Evolutionary conservation across 1,284 basidiomycete species (phyloP), one percentile per base, ranked within the genome.

Genomic region (Ganoderma meredithae): DNA sequence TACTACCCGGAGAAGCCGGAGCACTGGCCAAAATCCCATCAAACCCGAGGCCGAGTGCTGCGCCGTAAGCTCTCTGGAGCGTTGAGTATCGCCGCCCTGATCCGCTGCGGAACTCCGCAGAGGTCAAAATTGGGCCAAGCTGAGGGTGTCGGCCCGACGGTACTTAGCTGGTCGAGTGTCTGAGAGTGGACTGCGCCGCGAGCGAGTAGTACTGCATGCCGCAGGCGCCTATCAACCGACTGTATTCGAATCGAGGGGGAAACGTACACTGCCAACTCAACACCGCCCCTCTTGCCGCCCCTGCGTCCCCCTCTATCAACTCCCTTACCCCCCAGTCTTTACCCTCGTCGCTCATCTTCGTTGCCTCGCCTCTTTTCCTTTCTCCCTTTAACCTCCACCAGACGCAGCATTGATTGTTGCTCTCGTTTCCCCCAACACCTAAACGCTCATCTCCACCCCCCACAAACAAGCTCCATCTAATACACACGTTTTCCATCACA

Each of bases 401-500:
- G 63, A 67, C 70, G 73, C 73, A 78, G 74, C 76, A 80, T 78
- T 79, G 78, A 79, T 69, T 79, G 77, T 74, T 77, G 75, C 70
- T 55, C 53, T 60, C 63, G 36, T 49, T 66, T 63, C 44, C 36
- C 64, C 52, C 52, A 49, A 66, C 69, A 40, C 39, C 60, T 10
- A 22, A 60, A 60, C 47, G 67, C 66, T 13, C 13, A 56, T 55
- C 67, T 65, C 56, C 40, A 70, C 63, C 15, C 40, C n/a, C n/a
- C 52, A 27, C 39, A 60, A 25, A 62, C 53, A 55, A 58, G 44
- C 67, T 47, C 68, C 67, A 64, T 40, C 69, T 71, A 71, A 67
- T 69, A 68, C 67, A 66, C 67, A 71, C 31, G 31, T 49, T 70
- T 59, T 73, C 69, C 69, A 66, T 75, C 76, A 80, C 71, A 74